Base-by-base conservation (phyloP, 257 asterid species). In the Echites panduratus region DNA sequence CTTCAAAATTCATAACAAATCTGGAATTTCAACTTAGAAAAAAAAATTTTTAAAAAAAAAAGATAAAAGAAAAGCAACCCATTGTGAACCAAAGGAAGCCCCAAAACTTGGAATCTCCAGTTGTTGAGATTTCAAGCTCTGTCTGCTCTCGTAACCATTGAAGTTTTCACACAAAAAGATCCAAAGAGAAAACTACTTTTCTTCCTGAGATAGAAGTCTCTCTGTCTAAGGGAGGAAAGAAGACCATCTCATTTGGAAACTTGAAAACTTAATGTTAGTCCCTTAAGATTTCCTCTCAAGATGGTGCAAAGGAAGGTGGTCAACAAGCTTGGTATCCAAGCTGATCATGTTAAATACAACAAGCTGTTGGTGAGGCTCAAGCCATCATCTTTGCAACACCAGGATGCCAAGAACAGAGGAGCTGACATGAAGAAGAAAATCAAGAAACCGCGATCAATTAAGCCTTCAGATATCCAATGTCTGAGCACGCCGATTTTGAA, bases 231-330 rank as follows among this genome's bases (percentile, higher is more conserved):
- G 48, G 29, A 41, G 73, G 70, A 20, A 49, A 78, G 70, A 70
- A 48, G 75, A 61, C 50, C 50, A 16, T 19, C 32, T 2, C 74
- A 41, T 57, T 27, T 5, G 38, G 38, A 32, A 50, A 24, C 16
- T 61, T 44, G 13, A 27, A 61, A 72, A 75, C 24, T 70, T 76
- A 62, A 70, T 79, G 82, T 44, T 82, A 77, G 68, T 66, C 24
- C 74, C 69, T 47, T 75, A 53, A 66, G 47, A 64, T 72, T 84
- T 82, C 69, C 83, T 84, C 66, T 78, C 70, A 81, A 78, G 65
- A 92, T 89, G 97, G 97, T 92, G 79, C 97, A 92, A 73, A 85
- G 89, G 82, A 92, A 88, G 83, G 79, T 78, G 24, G 61, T 80
- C 48, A 24, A 72, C 70, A 84, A 79, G 81, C 86, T 84, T 72